Evolutionary conservation across 169 alveolate genomes (phyloP).

Genomic region (Theileria annulata): DNA sequence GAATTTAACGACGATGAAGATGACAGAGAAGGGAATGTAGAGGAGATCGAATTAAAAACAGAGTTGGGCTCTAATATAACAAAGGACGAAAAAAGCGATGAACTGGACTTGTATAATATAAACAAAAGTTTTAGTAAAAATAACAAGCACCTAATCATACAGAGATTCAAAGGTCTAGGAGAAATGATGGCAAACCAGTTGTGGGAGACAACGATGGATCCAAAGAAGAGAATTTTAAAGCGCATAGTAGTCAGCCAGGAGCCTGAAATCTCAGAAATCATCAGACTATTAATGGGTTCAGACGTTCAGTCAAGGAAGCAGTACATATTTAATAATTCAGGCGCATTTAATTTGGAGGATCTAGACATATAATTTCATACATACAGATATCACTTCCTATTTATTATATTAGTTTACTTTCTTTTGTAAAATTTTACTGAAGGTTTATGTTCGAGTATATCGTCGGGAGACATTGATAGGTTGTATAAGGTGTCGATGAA

Average conservation of each 20-base stretch:
- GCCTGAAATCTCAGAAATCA: slow-evolving; percentile 63
- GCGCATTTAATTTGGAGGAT: slow-evolving; percentile 58
- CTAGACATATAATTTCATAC: slow-evolving; percentile 30
- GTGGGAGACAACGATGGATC: slow-evolving; percentile 84
- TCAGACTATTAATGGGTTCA: slow-evolving; percentile 74
- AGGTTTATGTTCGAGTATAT: slow-evolving; percentile 34
- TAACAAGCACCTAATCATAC: slow-evolving; percentile 60
- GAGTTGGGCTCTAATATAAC: background rate
- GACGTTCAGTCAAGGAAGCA: slow-evolving; percentile 75
- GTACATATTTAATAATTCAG: slow-evolving; percentile 71
- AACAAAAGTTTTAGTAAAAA: background rate
- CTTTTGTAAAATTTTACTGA: slow-evolving; percentile 23
- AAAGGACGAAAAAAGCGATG: background rate
- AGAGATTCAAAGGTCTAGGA: slow-evolving; percentile 83
- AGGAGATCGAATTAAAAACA: background rate
- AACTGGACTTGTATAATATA: background rate
- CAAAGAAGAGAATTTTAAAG: slow-evolving; percentile 70
- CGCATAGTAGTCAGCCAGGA: slow-evolving; percentile 77
- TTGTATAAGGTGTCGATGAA: slow-evolving; percentile 47
- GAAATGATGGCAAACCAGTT: slow-evolving; percentile 85
- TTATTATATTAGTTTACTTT: background rate
- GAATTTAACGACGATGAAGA: background rate
- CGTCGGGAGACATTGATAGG: slow-evolving; percentile 58
- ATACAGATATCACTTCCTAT: background rate
- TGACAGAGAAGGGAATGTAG: background rate